These are phyloP conservation scores for Amoebophrya sp. DNA, from an alignment of 169 alveolate genomes.

Conservation along the genomic window DNA sequence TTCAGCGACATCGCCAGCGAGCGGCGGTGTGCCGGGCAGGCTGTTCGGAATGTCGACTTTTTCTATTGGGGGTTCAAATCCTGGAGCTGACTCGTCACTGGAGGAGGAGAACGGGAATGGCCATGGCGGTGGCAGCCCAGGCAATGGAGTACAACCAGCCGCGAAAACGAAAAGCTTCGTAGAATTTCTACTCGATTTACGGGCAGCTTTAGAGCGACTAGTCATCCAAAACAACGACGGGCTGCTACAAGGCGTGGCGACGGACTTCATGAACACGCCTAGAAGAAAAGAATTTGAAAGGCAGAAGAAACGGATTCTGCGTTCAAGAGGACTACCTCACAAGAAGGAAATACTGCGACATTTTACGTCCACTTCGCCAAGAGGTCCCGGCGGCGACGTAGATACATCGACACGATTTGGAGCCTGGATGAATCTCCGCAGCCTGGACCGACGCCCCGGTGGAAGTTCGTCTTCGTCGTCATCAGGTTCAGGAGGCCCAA, in stretches of 20 bases:
- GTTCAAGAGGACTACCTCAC: neutral
- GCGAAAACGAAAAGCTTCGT: neutral
- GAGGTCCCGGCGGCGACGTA: neutral
- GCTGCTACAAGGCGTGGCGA: neutral
- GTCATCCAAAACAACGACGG: neutral
- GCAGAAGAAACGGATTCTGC: neutral
- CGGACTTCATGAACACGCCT: slow-evolving; percentile 10
- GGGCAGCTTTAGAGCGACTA: neutral
- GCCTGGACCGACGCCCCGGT: no score
- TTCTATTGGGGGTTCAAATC: no score
- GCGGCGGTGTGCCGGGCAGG: no score
- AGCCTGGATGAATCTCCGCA: no score
- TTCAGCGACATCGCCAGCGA: no score
- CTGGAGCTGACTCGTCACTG: no score
- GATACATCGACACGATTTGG: neutral
- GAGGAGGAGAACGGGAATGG: neutral
- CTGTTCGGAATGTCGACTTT: no score
- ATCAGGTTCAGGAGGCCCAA: neutral
- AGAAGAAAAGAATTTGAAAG: neutral
- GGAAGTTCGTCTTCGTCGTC: neutral
- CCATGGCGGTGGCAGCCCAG: neutral
- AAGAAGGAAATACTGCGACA: neutral
- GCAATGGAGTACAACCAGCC: neutral
- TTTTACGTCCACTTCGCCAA: neutral
- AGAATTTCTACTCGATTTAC: neutral